phyloP scores from a whole-genome alignment of 306 rosid species.

The Inga oerstediana region DNA sequence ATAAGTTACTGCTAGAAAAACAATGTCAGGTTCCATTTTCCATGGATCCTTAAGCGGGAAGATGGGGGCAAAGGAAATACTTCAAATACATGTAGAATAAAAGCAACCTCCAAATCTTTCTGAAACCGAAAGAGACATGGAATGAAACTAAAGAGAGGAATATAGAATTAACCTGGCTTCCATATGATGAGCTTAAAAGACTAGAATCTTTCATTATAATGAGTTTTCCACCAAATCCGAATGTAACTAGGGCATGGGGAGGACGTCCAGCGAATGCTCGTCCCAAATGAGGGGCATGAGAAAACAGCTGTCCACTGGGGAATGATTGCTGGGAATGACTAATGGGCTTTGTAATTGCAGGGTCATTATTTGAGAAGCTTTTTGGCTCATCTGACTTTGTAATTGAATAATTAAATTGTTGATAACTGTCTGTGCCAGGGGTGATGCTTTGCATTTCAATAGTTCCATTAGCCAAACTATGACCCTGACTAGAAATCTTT shows the following conservation, averaged over 20 bases:
- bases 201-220: constrained; percentile 71
- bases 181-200: constrained; percentile 53
- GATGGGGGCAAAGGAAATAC: background rate
- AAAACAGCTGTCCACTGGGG: constrained; percentile 54
- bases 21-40: constrained; percentile 10
- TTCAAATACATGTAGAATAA: background rate
- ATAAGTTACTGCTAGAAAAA: constrained; percentile 33
- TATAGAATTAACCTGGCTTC: constrained; percentile 68
- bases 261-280: constrained; percentile 92
- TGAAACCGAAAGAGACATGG: constrained; percentile 23
- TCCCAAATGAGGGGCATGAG: constrained; percentile 61
- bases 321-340: constrained; percentile 55
- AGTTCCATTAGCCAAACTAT: constrained; percentile 52
- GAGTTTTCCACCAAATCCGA: constrained; percentile 98
- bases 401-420: constrained; percentile 57
- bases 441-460: constrained; percentile 47
- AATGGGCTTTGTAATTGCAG: constrained; percentile 53
- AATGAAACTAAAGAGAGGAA: constrained; percentile 37
- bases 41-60: background rate
- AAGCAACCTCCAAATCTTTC: constrained; percentile 14
- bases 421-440: constrained; percentile 45
- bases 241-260: constrained; percentile 81
- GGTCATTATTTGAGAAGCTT: constrained; percentile 49
- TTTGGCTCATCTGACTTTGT: constrained; percentile 45
- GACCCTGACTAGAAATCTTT: constrained; percentile 49